Evolutionary conservation across 2,329 filamentous ascomycete genomes (phyloP), one percentile per base, ranked within the genome.

Genomic region (Nectriaceae sp.): DNA sequence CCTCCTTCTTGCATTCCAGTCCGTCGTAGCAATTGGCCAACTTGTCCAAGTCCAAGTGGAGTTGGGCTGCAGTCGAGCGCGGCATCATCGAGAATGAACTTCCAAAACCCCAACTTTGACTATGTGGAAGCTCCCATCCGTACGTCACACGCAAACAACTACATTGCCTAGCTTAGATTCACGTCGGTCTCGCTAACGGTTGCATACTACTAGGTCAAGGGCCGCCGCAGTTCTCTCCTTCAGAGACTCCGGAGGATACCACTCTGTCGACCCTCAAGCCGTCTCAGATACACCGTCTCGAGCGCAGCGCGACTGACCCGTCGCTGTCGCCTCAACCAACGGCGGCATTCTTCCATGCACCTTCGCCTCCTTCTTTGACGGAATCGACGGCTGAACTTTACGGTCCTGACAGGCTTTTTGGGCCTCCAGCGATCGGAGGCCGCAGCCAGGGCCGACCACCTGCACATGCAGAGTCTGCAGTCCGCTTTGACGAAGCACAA

Each of bases 341-440:
- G 10, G 66, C 69, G 16, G 56, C 49, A 47, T 61, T 53, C 46
- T 65, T 53, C 50, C 67, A 62, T 55, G 69, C 68, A 2, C 72
- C 73, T 2, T 71, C 73, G 16, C 73, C 71, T 26, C 70, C 70
- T 10, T 66, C 67, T 22, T 60, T 66, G 13, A 62, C 62, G 18
- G 56, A 65, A 22, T 71, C 73, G 26, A 59, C 65, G 21, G 54
- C 68, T 41, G 75, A 78, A 49, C 64, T 74, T 22, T 75, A 77
- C 67, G 74, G 72, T 3, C 70, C 72, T 5, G 71, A 75, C 39
- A 68, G 70, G 46, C 64, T 71, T 13, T 70, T 67, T 54, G 66
- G 65, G 4, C 65, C 67, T 21, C 66, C 63, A 10, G 44, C 55
- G 33, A 57, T 62, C 19, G 55, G 45, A 40, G 51, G 39, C 22